Percentiles rank a stretch among this genome's conserved stretches.
These are phyloP conservation scores for Spiromastix sp. DNA, from an alignment of 2,329 filamentous ascomycete genomes.

Conservation along the genomic window DNA sequence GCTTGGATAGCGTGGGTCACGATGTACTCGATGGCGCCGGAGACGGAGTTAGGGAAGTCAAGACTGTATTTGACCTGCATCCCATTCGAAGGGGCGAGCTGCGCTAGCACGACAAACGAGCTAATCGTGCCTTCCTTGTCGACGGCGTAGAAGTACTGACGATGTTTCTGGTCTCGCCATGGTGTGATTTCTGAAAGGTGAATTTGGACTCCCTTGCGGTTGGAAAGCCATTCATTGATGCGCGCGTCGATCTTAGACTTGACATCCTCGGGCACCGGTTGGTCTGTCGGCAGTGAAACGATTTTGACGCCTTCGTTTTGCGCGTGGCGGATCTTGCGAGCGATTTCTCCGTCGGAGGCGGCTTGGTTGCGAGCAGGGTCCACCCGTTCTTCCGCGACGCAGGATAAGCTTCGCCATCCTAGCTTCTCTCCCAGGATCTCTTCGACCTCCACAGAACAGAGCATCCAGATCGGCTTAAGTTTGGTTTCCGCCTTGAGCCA, in stretches of 20 bases:
- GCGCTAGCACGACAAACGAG: conserved; percentile 71
- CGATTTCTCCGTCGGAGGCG: conserved; percentile 54
- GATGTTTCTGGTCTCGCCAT: conserved; percentile 74
- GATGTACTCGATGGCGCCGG: conserved; percentile 74
- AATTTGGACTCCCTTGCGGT: conserved; percentile 75
- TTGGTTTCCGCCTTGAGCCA: conserved; percentile 61
- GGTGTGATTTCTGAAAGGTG: conserved; percentile 84
- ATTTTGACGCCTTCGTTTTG: conserved; percentile 79
- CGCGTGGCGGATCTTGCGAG: conserved; percentile 68
- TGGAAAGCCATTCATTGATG: conserved; percentile 68
- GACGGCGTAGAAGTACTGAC: conserved; percentile 74
- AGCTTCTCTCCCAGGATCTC: conserved; percentile 69
- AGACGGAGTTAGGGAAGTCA: conserved; percentile 80
- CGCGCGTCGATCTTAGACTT: conserved; percentile 59
- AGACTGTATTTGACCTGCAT: conserved; percentile 97
- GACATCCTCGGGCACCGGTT: conserved; percentile 54
- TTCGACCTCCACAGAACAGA: conserved; percentile 70
- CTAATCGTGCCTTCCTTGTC: conserved; percentile 62
- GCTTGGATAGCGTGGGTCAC: conserved; percentile 61
- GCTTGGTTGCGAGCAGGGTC: conserved; percentile 60
- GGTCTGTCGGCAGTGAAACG: conserved; percentile 57
- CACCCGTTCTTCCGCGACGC: conserved; percentile 79
- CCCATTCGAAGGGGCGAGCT: conserved; percentile 68
- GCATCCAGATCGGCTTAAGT: conserved; percentile 78
- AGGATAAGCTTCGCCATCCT: conserved; percentile 81